Conservation (phyloP, 2,329 filamentous ascomycete species). For the Annulohypoxylon truncatum region DNA sequence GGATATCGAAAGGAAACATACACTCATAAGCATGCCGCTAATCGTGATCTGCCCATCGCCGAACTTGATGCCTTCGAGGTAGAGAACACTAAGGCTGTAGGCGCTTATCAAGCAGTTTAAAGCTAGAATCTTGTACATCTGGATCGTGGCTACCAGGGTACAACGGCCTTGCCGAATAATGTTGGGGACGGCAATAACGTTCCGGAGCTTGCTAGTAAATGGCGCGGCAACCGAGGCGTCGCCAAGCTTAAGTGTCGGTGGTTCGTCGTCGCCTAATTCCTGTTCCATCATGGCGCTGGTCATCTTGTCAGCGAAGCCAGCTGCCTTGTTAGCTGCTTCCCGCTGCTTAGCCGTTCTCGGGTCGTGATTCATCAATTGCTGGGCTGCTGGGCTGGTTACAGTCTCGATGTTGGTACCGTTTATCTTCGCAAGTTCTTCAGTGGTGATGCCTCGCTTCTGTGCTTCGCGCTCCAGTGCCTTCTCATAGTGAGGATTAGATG, state of each 20-base stretch:
- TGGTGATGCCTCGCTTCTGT: slow-evolving; percentile 77
- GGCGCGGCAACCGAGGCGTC: slow-evolving; percentile 97
- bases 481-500: slow-evolving; percentile 90
- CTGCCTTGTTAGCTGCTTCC: slow-evolving; percentile 77
- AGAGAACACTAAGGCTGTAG: slow-evolving; percentile 95
- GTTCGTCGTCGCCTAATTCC: slow-evolving; percentile 88
- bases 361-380: slow-evolving; percentile 65
- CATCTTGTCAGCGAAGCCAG: slow-evolving; percentile 85
- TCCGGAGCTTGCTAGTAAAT: slow-evolving; percentile 96
- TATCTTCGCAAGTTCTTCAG: slow-evolving; percentile 66
- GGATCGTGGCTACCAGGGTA: slow-evolving; percentile 96
- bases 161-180: slow-evolving; percentile 98
- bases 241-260: slow-evolving; percentile 94
- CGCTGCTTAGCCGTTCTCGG: slow-evolving; percentile 69
- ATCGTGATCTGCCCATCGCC: slow-evolving; percentile 98
- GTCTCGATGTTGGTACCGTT: slow-evolving; percentile 70
- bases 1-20: slow-evolving; percentile 99
- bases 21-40: slow-evolving; percentile 99
- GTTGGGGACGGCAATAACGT: slow-evolving; percentile 96
- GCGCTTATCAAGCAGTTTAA: slow-evolving; percentile 98
- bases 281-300: slow-evolving; percentile 89
- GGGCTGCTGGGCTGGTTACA: slow-evolving; percentile 74
- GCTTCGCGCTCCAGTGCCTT: slow-evolving; percentile 92
- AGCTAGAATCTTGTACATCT: slow-evolving; percentile 99
- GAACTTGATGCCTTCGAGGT: slow-evolving; percentile 98